Base-by-base conservation (phyloP, 768 basidiomycete species). In the Phanerodontia chrysosporium region DNA sequence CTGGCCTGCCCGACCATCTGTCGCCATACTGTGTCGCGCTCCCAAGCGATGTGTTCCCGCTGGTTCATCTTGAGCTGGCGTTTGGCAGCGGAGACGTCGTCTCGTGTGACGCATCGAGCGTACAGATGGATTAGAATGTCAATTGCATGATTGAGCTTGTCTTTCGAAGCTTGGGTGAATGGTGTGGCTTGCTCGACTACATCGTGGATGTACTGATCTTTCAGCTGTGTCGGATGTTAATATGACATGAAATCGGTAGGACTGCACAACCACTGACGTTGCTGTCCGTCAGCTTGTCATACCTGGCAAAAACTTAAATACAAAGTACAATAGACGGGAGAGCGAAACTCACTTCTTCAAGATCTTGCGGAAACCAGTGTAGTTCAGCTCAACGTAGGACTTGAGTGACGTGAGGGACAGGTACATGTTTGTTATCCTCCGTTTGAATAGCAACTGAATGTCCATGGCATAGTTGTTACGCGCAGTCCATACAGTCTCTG, bases 21-120 rank as follows among this genome's bases (percentile, higher is more conserved):
- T 25, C 93, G 81, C 97, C 97, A 99, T 13, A 98, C 89, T 1
- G 97, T 99, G 68, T 98, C 95, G 30, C 97, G 84, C 68, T 98
- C 96, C 86, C 95, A 96, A 2, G 96, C 95, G 62, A 96, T 90
- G 69, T 93, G 89, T 72, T 98, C 95, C 21, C 93, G 85, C 58
- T 95, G 87, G 70, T 95, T 86, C 16, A 93, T 79, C 62, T 86
- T 85, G 46, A 99, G 82, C 69, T 96, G 91, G 63, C 90, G 86
- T 45, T 84, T 80, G 0, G 95, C 95, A 18, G 81, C 69, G 1
- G 76, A 72, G 22, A 74, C 66, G 71, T 98, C 90, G 9, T 86
- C 89, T 1, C 78, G 79, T 0, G 90, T 86, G 28, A 95, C 90
- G 62, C 96, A 93, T 65, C 89, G 87, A 22, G 94, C 80, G 70